Evolutionary conservation across 306 rosid species (phyloP), one percentile per base, ranked within the genome.

Genomic region (Luffa aegyptiaca): DNA sequence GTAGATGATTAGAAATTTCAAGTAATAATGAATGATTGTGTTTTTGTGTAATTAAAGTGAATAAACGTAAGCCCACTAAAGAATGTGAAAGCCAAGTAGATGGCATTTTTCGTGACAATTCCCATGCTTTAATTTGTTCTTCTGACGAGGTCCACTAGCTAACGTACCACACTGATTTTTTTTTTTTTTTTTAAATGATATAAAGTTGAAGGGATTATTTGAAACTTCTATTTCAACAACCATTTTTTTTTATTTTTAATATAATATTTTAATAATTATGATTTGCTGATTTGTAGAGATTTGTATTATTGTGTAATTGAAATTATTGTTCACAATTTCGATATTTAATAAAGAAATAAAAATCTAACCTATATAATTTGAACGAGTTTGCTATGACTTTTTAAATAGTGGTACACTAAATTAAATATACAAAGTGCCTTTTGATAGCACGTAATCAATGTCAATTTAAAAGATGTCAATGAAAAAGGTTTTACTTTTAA

Each of bases 61-160:
- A 70, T 20, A 8, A 44, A 70, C 76, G 76, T 70, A 70, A 71
- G 76, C 35, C 56, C 76, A 70, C 39, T 46, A 4, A 70, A 10
- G 49, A 10, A 70, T n/a, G 55, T 70, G 76, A 70, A 20, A 45
- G 76, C 56, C 56, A 46, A 70, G 56, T 70, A 45, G 76, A 70
- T 1, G 44, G 17, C 33, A 20, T n/a, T 39, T 21, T 70, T 42
- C 10, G 55, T 12, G 56, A 71, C 11, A 71, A 71, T 4, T 45
- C 37, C 76, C 75, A 45, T 71, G 10, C 57, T 71, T 46, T 26
- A 26, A 26, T 26, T 26, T 71, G 56, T 71, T 71, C 41, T 71
- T 71, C 56, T 45, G 76, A 71, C 76, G 76, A 71, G 8, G 76
- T 21, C 76, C 76, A 71, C 76, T 44, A 20, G 14, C 75, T 20